phyloP scores from a whole-genome alignment of 805 yeast species.

The Candida maris region DNA sequence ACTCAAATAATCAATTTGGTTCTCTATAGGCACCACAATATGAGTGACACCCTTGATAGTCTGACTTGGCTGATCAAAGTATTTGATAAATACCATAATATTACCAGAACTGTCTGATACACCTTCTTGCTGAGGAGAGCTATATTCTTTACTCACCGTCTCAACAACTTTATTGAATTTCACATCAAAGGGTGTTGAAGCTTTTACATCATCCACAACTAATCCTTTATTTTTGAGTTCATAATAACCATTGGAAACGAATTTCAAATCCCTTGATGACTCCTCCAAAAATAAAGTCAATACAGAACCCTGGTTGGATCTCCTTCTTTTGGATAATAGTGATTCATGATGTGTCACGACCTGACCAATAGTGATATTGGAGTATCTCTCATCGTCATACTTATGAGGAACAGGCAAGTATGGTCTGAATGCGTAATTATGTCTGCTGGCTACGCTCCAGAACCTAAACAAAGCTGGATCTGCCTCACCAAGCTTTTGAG shows the following conservation, averaged over 20 bases:
- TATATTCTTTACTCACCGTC: conserved; percentile 13
- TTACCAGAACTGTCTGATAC: conserved; percentile 22
- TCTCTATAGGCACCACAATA: conserved; percentile 46
- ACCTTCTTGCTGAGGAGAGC: conserved; percentile 20
- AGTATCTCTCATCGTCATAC: conserved; percentile 23
- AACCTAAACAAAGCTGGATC: conserved; percentile 43
- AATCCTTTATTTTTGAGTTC: conserved; percentile 8
- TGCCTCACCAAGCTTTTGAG: conserved; percentile 34
- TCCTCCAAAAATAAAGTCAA: conserved; percentile 66
- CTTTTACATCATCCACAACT: conserved; percentile 5
- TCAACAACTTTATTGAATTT: conserved; percentile 10
- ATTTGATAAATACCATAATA: conserved; percentile 24
- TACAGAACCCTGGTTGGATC: conserved; percentile 43
- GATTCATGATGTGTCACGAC: conserved; percentile 39
- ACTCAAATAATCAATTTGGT: conserved; percentile 38
- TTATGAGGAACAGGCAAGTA: conserved; percentile 38
- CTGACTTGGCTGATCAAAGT: conserved; percentile 43
- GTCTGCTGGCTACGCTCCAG: conserved; percentile 64
- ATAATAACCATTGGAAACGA: conserved; percentile 26
- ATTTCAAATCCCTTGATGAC: conserved; percentile 36
- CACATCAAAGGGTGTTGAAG: conserved; percentile 5
- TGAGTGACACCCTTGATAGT: conserved; percentile 66
- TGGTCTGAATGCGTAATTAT: conserved; percentile 68
- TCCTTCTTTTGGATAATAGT: conserved; percentile 26
- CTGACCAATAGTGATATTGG: conserved; percentile 45